phyloP scores from a whole-genome alignment of 192 early-diverging fungal species.

The Pilobolus umbonatus region DNA sequence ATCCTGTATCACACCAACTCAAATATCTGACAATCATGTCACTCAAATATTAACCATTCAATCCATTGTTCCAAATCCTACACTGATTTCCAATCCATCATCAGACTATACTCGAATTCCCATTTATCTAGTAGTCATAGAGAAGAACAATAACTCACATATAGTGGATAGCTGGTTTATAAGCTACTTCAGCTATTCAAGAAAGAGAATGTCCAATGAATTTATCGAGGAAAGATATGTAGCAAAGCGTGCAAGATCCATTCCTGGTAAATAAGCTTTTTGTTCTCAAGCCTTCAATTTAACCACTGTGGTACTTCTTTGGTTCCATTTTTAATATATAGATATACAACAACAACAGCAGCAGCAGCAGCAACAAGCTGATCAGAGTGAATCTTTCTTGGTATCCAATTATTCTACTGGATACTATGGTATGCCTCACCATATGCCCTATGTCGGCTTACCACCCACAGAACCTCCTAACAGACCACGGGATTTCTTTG shows the following conservation, averaged over 20 bases:
- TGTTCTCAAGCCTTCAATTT: too few relatives aligned
- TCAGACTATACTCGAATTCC: constrained; percentile 34
- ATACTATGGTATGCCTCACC: constrained; percentile 5
- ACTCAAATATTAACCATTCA: constrained; percentile 32
- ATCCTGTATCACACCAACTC: constrained; percentile 38
- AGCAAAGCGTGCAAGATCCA: background rate
- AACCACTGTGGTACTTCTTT: too few relatives aligned
- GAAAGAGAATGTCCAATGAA: background rate
- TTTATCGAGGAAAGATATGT: background rate
- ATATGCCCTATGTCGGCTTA: constrained; percentile 2
- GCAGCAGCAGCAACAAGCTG: too few relatives aligned
- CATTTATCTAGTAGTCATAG: constrained; percentile 33
- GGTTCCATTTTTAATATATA: too few relatives aligned
- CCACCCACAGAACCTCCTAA: constrained; percentile 4
- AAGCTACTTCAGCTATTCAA: constrained; percentile 29
- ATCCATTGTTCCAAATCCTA: constrained; percentile 34
- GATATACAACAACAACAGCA: too few relatives aligned
- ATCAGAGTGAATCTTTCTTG: too few relatives aligned
- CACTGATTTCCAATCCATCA: constrained; percentile 37
- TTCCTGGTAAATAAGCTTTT: too few relatives aligned
- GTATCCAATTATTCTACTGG: constrained; percentile 6
- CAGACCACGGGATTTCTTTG: background rate
- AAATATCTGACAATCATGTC: constrained; percentile 19
- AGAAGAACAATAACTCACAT: constrained; percentile 31
- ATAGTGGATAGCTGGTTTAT: constrained; percentile 41